These are phyloP conservation scores for Tephrocybe sp. DNA, from an alignment of 768 basidiomycete genomes.

Conservation along the genomic window DNA sequence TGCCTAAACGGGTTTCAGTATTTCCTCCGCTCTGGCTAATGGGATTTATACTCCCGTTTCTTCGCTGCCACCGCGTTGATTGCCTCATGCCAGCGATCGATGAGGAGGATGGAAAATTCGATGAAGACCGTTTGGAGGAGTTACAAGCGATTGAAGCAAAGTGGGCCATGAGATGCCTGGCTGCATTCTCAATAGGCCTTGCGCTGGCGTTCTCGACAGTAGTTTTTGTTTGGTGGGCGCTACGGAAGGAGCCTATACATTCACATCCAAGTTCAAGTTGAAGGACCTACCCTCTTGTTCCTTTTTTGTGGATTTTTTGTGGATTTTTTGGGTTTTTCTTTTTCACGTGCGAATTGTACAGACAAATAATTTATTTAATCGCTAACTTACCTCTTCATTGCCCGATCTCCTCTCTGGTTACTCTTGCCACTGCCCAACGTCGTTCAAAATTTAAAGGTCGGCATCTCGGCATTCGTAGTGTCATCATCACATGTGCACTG, in stretches of 20 bases:
- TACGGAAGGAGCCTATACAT: background rate
- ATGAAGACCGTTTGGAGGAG: constrained; percentile 1
- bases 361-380: background rate
- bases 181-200: background rate
- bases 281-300: background rate
- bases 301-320: background rate
- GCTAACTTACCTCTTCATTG: background rate
- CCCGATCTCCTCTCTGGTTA: background rate
- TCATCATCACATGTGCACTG: constrained; percentile 1
- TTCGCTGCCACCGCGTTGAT: background rate
- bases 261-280: background rate
- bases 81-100: background rate
- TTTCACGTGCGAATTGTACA: background rate
- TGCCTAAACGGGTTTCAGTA: too few relatives aligned
- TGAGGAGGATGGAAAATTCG: constrained; percentile 1
- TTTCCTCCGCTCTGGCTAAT: constrained; percentile 8
- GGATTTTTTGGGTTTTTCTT: background rate
- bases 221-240: constrained; percentile 1
- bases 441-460: too few relatives aligned
- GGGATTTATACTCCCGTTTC: background rate
- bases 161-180: constrained; percentile 4
- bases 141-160: constrained; percentile 2
- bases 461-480: too few relatives aligned
- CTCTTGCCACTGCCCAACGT: too few relatives aligned
- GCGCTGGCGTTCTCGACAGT: background rate